Evolutionary conservation across 192 early-diverging fungal species (phyloP).

Genomic region (Podila verticillata): DNA sequence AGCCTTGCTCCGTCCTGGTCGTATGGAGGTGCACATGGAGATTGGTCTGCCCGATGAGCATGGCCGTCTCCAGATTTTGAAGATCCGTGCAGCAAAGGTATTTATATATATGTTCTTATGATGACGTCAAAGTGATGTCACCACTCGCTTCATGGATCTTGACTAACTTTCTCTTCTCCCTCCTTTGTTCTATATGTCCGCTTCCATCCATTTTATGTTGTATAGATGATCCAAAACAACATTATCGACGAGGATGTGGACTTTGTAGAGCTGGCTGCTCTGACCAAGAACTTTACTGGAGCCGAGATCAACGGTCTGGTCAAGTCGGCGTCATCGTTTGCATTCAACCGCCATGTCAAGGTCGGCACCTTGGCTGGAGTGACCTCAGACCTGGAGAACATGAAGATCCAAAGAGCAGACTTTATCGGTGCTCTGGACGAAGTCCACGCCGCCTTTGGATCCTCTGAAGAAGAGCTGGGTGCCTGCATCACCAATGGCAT

Average conservation of each 20-base stretch:
- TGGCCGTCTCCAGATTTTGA: slow-evolving; percentile 93
- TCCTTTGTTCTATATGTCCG: too few relatives aligned
- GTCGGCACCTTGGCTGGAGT: slow-evolving; percentile 88
- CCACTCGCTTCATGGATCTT: too few relatives aligned
- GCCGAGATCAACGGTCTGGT: slow-evolving; percentile 96
- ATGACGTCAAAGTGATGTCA: not conserved
- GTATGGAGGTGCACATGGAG: slow-evolving; percentile 98
- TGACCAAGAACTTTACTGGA: slow-evolving; percentile 97
- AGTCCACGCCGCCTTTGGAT: slow-evolving; percentile 94
- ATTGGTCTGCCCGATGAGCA: slow-evolving; percentile 92
- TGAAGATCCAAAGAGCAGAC: slow-evolving; percentile 88
- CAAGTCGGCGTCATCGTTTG: slow-evolving; percentile 92
- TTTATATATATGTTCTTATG: not conserved
- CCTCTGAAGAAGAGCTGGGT: slow-evolving; percentile 89
- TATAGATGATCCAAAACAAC: slow-evolving; percentile 80
- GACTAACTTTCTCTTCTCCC: not conserved
- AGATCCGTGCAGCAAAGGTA: slow-evolving; percentile 91
- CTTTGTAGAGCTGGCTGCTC: slow-evolving; percentile 80
- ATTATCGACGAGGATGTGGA: slow-evolving; percentile 86
- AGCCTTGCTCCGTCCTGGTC: slow-evolving; percentile 93
- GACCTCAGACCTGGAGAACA: slow-evolving; percentile 84
- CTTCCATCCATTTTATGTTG: not conserved
- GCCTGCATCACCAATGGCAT: slow-evolving; percentile 87
- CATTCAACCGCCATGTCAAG: slow-evolving; percentile 96
- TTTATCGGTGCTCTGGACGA: slow-evolving; percentile 92